Percentiles rank a stretch among this genome's conserved stretches.
Conservation (phyloP, 2,329 filamentous ascomycete species). For the Colletotrichum filicis region DNA sequence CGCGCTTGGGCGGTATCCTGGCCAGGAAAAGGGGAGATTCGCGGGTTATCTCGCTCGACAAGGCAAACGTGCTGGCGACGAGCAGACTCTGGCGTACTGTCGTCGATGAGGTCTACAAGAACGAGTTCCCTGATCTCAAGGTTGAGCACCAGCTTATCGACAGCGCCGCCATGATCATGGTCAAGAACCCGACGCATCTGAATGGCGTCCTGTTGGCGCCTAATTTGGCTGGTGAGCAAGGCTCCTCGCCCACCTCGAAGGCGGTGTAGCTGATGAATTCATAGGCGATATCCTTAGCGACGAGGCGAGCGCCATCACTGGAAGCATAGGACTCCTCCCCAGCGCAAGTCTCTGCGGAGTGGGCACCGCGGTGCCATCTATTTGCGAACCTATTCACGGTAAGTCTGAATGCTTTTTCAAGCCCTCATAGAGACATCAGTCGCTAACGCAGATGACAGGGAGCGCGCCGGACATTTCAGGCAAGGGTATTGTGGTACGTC, state of each 20-base stretch:
- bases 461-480: slow-evolving; percentile 95
- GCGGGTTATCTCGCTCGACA: slow-evolving; percentile 47
- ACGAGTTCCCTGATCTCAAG: slow-evolving; percentile 89
- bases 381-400: slow-evolving; percentile 98
- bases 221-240: slow-evolving; percentile 77
- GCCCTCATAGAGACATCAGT: background rate
- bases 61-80: slow-evolving; percentile 95
- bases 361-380: slow-evolving; percentile 47
- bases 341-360: slow-evolving; percentile 70
- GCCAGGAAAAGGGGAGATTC: too few relatives aligned
- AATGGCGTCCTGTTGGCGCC: slow-evolving; percentile 94
- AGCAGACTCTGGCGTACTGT: slow-evolving; percentile 90
- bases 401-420: slow-evolving; percentile 40
- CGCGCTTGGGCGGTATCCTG: slow-evolving; percentile 67
- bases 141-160: slow-evolving; percentile 93
- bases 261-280: too few relatives aligned
- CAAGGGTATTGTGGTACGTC: slow-evolving; percentile 76
- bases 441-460: slow-evolving; percentile 56
- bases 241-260: too few relatives aligned
- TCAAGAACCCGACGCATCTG: slow-evolving; percentile 88
- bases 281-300: slow-evolving; percentile 89
- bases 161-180: slow-evolving; percentile 96
- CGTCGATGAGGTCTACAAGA: slow-evolving; percentile 84
- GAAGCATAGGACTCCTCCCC: slow-evolving; percentile 87
- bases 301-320: slow-evolving; percentile 94